Evolutionary conservation across 495 filamentous ascomycete species (phyloP), one percentile per base, ranked within the genome.

Genomic region (Hyaloscypha finlandica): DNA sequence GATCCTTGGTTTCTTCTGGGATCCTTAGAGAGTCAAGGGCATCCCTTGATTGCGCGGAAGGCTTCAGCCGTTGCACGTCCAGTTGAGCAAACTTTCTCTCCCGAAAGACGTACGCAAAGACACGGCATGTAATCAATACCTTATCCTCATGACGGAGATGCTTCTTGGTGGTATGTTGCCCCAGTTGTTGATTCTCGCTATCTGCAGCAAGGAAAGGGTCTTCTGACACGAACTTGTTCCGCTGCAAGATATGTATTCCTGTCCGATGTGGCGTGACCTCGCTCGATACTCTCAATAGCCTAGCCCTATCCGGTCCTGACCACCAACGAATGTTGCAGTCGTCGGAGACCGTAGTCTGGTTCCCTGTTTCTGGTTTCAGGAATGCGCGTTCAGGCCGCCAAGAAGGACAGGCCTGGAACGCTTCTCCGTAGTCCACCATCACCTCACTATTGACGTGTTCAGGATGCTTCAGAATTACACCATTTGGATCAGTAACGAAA

Each of bases 371-470:
- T 22, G 52, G 8, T 39, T 71, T 71, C 63, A 71, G 20, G 19
- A 39, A 45, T 56, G 72, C 66, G 66, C 74, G 76, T 3, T 6
- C 37, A 1, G 75, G 74, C 1, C 71, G 70, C 76, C 77, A 79
- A 20, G 63, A 65, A 0, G 75, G 73, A 29, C 70, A 71, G 25
- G 71, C 69, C 62, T 80, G 72, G 58, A 75, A 83, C 0, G 80
- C 83, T 54, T 81, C 76, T 11, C 70, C 72, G 56, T 81, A 79
- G 60, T 86, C 83, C 14, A 84, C 76, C 11, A 86, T 81, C 55
- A 84, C 78, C 39, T 84, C 76, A 67, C 83, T 80, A 12, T 85
- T 78, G 6, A 85, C 69, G 37, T 76, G 73, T 54, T 78, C 71
- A 3, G 74, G 68, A 29, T 78, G 77, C 25, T 77, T 61, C n/a